Conservation (phyloP, 208 protist species). For the Leishmania turanica region DNA sequence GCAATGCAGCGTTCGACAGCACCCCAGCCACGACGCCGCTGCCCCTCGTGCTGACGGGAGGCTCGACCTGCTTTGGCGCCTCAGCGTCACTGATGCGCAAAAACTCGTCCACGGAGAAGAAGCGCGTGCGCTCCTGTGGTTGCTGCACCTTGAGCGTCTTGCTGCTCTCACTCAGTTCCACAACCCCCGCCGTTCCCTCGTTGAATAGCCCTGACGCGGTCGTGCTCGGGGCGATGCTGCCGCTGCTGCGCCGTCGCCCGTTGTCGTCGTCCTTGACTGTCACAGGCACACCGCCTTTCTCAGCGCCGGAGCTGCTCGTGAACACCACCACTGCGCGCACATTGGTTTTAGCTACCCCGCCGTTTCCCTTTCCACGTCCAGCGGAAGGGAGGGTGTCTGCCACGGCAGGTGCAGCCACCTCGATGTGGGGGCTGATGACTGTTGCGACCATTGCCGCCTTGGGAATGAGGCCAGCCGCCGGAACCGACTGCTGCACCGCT, state of each 20-base stretch:
- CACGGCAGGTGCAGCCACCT: neutral
- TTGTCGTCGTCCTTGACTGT: neutral
- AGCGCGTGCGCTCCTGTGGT: slow-evolving; percentile 36
- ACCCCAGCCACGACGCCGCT: neutral
- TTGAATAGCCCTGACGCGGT: neutral
- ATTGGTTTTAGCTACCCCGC: slow-evolving; percentile 4
- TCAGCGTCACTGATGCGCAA: slow-evolving; percentile 33
- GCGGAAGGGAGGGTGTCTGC: neutral
- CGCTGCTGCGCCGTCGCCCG: neutral
- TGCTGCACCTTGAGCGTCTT: slow-evolving; percentile 46
- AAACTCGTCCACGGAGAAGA: slow-evolving; percentile 72
- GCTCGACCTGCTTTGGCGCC: neutral
- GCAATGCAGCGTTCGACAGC: neutral
- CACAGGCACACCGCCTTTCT: neutral
- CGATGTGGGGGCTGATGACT: neutral
- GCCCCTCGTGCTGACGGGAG: neutral
- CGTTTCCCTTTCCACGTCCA: neutral
- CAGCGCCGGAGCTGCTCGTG: slow-evolving; percentile 2
- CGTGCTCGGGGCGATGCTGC: neutral
- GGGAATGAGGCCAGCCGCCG: slow-evolving; percentile 14
- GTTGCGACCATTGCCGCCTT: neutral
- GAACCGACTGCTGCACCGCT: slow-evolving; percentile 11
- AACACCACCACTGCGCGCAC: slow-evolving; percentile 29
- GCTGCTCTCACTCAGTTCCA: slow-evolving; percentile 16
- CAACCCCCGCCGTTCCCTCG: slow-evolving; percentile 12